Percentiles rank a stretch among this genome's conserved stretches.
phyloP scores from a whole-genome alignment of 1,139 yeast genomes.

The Chernovozyma aurita region DNA sequence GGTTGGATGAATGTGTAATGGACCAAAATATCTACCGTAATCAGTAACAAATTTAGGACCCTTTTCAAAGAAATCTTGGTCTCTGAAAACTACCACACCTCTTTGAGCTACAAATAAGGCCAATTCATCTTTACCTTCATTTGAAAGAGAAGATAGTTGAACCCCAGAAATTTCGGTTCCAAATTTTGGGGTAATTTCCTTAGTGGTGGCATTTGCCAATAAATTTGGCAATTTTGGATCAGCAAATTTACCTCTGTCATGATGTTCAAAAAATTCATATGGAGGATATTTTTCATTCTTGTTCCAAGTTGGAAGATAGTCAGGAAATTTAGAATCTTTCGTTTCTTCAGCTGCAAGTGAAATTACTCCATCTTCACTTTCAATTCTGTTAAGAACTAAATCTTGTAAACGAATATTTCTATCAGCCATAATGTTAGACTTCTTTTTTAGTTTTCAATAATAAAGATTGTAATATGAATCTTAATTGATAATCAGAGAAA shows the following conservation, averaged over 20 bases:
- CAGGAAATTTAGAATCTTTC: slow-evolving; percentile 17
- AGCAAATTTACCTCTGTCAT: slow-evolving; percentile 21
- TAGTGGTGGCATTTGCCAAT: slow-evolving; percentile 11
- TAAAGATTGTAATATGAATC: too few relatives aligned
- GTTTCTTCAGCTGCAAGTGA: slow-evolving; percentile 22
- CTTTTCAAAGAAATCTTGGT: slow-evolving; percentile 31
- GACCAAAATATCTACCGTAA: slow-evolving; percentile 32
- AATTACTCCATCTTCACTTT: slow-evolving; percentile 17
- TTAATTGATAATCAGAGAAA: too few relatives aligned
- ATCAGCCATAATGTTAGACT: not conserved
- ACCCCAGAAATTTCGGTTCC: slow-evolving; percentile 23
- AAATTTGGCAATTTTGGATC: slow-evolving; percentile 15
- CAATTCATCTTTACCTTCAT: slow-evolving; percentile 31
- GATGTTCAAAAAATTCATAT: slow-evolving; percentile 17
- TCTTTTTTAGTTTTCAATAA: not conserved
- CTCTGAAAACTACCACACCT: slow-evolving; percentile 37
- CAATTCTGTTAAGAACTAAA: not conserved
- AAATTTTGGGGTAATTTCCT: slow-evolving; percentile 22
- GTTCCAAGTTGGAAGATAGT: slow-evolving; percentile 28
- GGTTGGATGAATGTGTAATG: slow-evolving; percentile 38
- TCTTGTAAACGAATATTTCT: not conserved
- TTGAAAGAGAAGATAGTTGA: slow-evolving; percentile 24
- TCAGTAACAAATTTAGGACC: slow-evolving; percentile 31
- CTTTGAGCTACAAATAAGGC: slow-evolving; percentile 36
- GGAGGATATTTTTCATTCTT: slow-evolving; percentile 23